Base-by-base conservation (phyloP, 306 rosid species). In the Vachellia collinsii region DNA sequence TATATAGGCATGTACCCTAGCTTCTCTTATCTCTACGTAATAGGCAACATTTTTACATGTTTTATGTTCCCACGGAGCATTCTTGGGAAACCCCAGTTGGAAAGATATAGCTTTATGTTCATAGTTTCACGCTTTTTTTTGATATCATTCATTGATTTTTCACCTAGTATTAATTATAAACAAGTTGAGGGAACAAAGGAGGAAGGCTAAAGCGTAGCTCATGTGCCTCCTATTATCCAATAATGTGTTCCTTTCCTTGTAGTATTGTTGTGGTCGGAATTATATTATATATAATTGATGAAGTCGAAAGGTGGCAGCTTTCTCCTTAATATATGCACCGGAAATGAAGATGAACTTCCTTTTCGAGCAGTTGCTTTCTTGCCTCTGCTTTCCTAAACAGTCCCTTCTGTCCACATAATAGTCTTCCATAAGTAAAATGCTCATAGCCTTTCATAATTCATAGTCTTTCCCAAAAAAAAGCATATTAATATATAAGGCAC, bases 321-420 rank as follows among this genome's bases (percentile, higher is more conserved):
- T 29, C 34, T 38, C 37, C 65, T 42, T 73, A 53, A 19, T 19
- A 0, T 56, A 8, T 20, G 76, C 68, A 72, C 75, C 44, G 82
- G 65, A 77, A 83, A 70, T 68, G 72, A 83, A 54, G 54, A 66
- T 64, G 44, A 72, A 77, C 54, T 53, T 78, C 76, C 70, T 73
- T 83, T 78, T 72, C 86, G 16, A 36, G 39, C 64, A 61, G 85
- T 77, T 77, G 75, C 82, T 71, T 82, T 82, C 85, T 71, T 53
- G 82, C 59, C 72, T n/a, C 1, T 68, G 53, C 53, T 68, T 68
- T 68, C 37, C 20, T 11, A 4, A 68, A 39, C 53, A 41, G 51
- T 68, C 11, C 46, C 79, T 77, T 38, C 34, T 69, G 59, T 69
- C 82, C 47, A 16, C 38, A 41, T 77, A 22, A 43, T 64, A 42